A percentile compares a stretch with the other conserved stretches of the same genome.
phyloP scores from a whole-genome alignment of 257 asterid genomes.

The Nicotiana noctiflora region DNA sequence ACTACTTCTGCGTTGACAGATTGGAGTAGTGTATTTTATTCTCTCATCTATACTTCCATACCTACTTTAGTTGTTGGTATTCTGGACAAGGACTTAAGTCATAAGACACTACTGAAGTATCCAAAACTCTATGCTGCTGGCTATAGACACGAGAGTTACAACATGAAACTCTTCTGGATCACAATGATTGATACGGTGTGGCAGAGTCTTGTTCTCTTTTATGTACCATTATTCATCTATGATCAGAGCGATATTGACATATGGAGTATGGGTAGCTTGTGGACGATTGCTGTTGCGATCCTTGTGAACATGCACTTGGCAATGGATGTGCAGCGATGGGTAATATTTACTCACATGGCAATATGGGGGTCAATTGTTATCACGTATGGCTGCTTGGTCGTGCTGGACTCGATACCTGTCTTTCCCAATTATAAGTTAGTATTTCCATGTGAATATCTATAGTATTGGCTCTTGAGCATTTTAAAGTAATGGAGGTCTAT shows the following conservation, averaged over 20 bases:
- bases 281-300: conserved; percentile 91
- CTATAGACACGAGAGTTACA: conserved; percentile 89
- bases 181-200: conserved; percentile 91
- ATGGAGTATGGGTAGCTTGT: conserved; percentile 98
- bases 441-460: conserved; percentile 9
- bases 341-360: conserved; percentile 66
- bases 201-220: conserved; percentile 98
- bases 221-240: conserved; percentile 63
- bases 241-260: conserved; percentile 78
- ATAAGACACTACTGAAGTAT: conserved; percentile 70
- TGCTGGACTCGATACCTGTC: conserved; percentile 65
- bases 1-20: conserved; percentile 94
- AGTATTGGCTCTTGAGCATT: neutral
- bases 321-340: conserved; percentile 91
- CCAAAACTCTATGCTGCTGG: conserved; percentile 97
- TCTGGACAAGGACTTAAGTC: conserved; percentile 87
- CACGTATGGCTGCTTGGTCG: conserved; percentile 36
- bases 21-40: conserved; percentile 93
- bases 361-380: conserved; percentile 81
- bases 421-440: conserved; percentile 88
- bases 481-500: conserved; percentile 3
- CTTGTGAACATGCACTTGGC: conserved; percentile 90
- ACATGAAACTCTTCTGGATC: conserved; percentile 81
- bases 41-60: conserved; percentile 84
- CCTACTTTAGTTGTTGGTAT: conserved; percentile 94